A percentile compares a stretch with the other conserved stretches of the same genome.
Conservation (phyloP, 345 rosid species). For the Ricinus communis region DNA sequence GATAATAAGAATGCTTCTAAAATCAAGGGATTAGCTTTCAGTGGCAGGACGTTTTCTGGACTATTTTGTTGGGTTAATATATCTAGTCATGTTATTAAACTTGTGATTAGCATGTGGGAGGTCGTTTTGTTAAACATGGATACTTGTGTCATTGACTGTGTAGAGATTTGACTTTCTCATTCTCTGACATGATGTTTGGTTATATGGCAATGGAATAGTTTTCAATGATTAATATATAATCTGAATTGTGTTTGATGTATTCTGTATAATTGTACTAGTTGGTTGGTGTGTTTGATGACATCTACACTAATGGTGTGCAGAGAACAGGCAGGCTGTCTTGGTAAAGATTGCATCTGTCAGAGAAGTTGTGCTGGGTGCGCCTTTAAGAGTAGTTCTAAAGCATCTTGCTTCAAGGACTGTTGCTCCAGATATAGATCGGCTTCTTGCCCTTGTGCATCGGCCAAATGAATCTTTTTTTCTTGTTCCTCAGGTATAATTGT, state of each 20-base stretch:
- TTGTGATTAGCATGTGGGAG: not conserved
- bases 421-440: constrained; percentile 51
- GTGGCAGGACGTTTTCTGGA: no score
- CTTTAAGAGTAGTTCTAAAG: constrained; percentile 65
- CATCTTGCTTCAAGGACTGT: constrained; percentile 72
- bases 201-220: not conserved
- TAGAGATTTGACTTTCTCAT: no score
- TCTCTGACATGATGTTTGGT: not conserved
- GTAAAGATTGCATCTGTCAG: constrained; percentile 85
- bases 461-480: constrained; percentile 92
- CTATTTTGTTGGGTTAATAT: no score
- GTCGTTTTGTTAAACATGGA: not conserved
- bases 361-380: constrained; percentile 91
- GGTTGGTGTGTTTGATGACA: not conserved
- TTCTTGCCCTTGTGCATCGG: constrained; percentile 87
- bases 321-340: constrained; percentile 50
- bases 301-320: constrained; percentile 43
- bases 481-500: constrained; percentile 60
- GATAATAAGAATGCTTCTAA: not conserved
- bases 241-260: constrained; percentile 1
- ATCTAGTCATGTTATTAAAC: not conserved
- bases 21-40: no score
- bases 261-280: not conserved
- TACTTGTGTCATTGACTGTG: no score
- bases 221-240: not conserved